Percentiles rank a stretch among this genome's conserved stretches.
These are phyloP conservation scores for Adansonia madagascariensis DNA, from an alignment of 441 rosid species.

Conservation along the genomic window DNA sequence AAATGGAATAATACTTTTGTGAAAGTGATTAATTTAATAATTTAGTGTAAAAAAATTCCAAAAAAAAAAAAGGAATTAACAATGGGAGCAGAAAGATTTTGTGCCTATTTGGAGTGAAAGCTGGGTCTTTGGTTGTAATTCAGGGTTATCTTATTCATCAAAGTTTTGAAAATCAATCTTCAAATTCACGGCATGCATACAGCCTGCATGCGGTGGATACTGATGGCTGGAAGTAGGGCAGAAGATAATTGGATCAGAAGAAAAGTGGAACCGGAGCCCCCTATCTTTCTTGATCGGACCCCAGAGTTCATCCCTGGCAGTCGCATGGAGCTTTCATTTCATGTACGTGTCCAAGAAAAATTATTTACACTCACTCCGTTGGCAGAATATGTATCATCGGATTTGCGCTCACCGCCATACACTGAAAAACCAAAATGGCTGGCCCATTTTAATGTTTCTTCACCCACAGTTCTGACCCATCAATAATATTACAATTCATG, in stretches of 20 bases:
- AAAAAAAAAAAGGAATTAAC: no score
- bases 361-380: neutral
- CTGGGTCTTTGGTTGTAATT: slow-evolving; percentile 85
- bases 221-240: slow-evolving; percentile 90
- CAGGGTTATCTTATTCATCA: slow-evolving; percentile 93
- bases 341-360: neutral
- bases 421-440: neutral
- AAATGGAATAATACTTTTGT: no score
- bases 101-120: slow-evolving; percentile 83
- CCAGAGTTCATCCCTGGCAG: neutral
- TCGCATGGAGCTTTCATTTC: slow-evolving; percentile 7
- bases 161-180: slow-evolving; percentile 86
- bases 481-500: neutral
- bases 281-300: slow-evolving; percentile 47
- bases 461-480: neutral
- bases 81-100: slow-evolving; percentile 66
- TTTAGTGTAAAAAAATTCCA: no score
- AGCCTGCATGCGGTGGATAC: slow-evolving; percentile 92
- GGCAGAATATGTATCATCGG: neutral
- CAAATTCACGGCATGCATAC: slow-evolving; percentile 93
- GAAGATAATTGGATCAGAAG: slow-evolving; percentile 87
- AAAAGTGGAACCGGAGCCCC: slow-evolving; percentile 80
- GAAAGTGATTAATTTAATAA: no score
- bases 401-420: neutral
- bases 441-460: neutral